Percentiles rank a stretch among this genome's conserved stretches.
Evolutionary conservation across 2,329 filamentous ascomycete species (phyloP).

Genomic region (Dothistroma pini): DNA sequence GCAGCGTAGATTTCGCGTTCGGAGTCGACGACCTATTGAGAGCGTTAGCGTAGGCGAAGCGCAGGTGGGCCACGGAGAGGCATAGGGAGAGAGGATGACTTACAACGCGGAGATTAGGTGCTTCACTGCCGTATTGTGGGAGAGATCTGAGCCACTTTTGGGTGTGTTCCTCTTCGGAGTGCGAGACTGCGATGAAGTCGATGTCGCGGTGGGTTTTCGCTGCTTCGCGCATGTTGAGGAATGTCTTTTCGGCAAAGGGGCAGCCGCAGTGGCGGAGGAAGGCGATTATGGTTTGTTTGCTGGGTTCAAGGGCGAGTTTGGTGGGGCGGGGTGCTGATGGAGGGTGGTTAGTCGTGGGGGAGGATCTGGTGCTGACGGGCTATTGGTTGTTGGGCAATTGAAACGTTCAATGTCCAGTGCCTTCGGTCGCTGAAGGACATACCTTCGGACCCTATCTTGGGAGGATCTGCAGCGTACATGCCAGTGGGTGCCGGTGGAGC

Average conservation of each 20-base stretch:
- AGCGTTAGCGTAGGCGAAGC: conserved; percentile 32
- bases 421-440: not conserved
- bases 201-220: conserved; percentile 50
- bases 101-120: conserved; percentile 56
- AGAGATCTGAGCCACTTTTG: conserved; percentile 53
- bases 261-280: conserved; percentile 73
- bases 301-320: conserved; percentile 51
- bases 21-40: not conserved
- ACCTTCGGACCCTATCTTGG: not conserved
- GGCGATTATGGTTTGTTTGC: conserved; percentile 58
- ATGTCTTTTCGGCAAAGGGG: conserved; percentile 56
- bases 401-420: too few relatives aligned
- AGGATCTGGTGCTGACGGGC: too few relatives aligned
- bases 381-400: too few relatives aligned
- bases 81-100: conserved; percentile 45
- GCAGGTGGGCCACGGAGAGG: too few relatives aligned
- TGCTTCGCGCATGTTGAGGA: conserved; percentile 52
- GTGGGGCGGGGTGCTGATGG: conserved; percentile 50
- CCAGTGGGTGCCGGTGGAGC: conserved; percentile 27
- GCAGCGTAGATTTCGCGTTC: conserved; percentile 57
- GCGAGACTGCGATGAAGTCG: conserved; percentile 60
- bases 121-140: conserved; percentile 47
- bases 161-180: conserved; percentile 53
- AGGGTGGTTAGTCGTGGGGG: not conserved
- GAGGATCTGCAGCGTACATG: not conserved